phyloP scores from a whole-genome alignment of 192 early-diverging fungal genomes.

The Podila clonocystis region DNA sequence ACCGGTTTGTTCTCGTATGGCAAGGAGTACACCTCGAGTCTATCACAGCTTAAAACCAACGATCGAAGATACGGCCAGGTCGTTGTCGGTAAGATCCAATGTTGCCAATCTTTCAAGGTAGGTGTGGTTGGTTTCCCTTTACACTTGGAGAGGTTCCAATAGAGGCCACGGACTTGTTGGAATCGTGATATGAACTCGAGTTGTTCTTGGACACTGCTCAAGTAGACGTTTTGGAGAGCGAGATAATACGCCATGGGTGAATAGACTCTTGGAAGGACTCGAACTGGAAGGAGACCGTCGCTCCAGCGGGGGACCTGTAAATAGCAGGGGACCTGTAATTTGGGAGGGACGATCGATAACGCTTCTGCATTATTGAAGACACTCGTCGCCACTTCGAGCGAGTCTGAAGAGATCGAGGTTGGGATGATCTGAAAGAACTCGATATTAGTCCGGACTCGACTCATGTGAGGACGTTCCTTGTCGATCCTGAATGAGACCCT shows the following conservation, averaged over 20 bases:
- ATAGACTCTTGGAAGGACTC: not conserved
- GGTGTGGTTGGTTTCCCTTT: not conserved
- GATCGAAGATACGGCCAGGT: constrained; percentile 6
- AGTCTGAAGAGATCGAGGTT: constrained; percentile 2
- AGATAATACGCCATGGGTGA: constrained; percentile 6
- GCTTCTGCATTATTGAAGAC: constrained; percentile 1
- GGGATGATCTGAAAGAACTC: constrained; percentile 2
- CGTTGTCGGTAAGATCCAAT: not conserved
- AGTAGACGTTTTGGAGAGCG: constrained; percentile 3
- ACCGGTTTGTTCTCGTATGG: not conserved
- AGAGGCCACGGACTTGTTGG: not conserved
- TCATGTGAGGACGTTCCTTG: not conserved
- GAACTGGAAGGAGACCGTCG: not conserved
- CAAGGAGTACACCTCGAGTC: no score
- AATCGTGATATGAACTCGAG: constrained; percentile 10
- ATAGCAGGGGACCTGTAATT: not conserved
- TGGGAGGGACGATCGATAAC: constrained; percentile 1
- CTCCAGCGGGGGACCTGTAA: no score
- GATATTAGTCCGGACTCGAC: constrained; percentile 2
- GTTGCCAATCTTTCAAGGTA: constrained; percentile 3
- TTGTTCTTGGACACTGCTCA: not conserved
- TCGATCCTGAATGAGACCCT: constrained; percentile 2
- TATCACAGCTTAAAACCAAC: not conserved
- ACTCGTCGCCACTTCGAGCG: not conserved
- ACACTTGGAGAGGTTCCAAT: constrained; percentile 5